Conservation (phyloP, 192 early-diverging fungal genomes). For the Geranomyces variabilis region DNA sequence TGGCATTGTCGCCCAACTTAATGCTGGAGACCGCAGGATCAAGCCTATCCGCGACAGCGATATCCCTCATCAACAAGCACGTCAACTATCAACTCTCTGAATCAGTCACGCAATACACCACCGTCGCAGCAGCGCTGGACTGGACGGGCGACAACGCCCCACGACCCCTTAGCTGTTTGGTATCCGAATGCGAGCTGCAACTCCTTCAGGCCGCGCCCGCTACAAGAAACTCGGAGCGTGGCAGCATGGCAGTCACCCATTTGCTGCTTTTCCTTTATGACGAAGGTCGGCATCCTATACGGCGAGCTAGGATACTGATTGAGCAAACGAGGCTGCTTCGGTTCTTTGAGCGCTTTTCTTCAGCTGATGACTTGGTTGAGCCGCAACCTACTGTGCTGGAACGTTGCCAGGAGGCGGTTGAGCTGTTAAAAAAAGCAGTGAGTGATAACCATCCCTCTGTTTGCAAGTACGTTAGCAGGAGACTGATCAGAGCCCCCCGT, state of each 20-base stretch:
- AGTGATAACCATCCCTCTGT: too few relatives aligned
- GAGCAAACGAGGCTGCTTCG: constrained; percentile 5
- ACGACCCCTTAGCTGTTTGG: background rate
- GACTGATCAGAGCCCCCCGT: too few relatives aligned
- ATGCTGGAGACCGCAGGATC: background rate
- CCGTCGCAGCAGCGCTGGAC: background rate
- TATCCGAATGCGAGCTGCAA: background rate
- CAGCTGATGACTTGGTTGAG: background rate
- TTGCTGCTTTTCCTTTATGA: constrained; percentile 37
- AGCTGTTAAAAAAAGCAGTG: constrained; percentile 30
- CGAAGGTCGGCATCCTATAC: constrained; percentile 37
- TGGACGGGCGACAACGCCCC: background rate
- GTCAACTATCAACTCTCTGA: constrained; percentile 2
- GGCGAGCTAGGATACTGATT: constrained; percentile 40
- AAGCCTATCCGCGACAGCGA: too few relatives aligned
- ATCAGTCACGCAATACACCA: background rate
- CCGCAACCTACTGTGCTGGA: background rate
- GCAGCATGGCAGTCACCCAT: constrained; percentile 35
- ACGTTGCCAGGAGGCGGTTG: constrained; percentile 18
- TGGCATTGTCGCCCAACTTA: background rate
- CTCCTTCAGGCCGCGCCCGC: too few relatives aligned
- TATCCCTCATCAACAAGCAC: constrained; percentile 3
- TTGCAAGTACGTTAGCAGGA: too few relatives aligned
- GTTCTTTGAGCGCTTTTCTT: background rate
- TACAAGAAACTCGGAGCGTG: background rate